Conservation (phyloP, 169 alveolate genomes). For the Plasmodium sp. region DNA sequence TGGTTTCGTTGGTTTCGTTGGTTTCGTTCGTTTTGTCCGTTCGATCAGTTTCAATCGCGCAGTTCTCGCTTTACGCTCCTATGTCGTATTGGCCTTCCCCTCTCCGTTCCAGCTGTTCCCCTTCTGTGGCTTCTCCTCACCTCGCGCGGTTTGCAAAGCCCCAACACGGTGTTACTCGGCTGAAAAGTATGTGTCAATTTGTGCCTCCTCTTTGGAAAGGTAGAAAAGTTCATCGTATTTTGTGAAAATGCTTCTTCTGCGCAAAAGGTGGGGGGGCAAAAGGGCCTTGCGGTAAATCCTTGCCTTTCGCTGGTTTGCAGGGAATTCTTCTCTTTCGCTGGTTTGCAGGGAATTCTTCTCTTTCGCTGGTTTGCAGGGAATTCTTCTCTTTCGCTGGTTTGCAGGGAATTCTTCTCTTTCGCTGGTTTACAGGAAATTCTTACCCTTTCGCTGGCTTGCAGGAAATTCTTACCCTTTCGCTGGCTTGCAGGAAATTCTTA, state of each 20-base stretch:
- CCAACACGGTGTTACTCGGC: background rate
- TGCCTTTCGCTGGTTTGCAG: background rate
- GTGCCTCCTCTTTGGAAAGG: background rate
- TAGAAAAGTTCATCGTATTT: conserved; percentile 2
- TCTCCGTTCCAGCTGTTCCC: background rate
- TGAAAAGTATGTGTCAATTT: background rate
- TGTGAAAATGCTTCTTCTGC: conserved; percentile 14
- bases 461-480: background rate
- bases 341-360: too few species aligned
- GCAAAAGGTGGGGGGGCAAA: background rate
- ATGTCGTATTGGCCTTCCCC: background rate
- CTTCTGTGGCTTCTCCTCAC: background rate
- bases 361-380: too few species aligned
- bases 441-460: background rate
- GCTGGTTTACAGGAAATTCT: background rate
- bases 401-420: background rate
- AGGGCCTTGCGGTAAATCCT: background rate
- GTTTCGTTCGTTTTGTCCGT: background rate
- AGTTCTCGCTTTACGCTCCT: background rate
- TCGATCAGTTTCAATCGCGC: background rate
- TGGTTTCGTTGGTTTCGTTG: background rate
- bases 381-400: too few species aligned
- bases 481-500: background rate
- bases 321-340: too few species aligned
- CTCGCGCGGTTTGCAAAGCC: background rate